Conservation (phyloP, 192 early-diverging fungal genomes). For the Coemansia sp. region DNA sequence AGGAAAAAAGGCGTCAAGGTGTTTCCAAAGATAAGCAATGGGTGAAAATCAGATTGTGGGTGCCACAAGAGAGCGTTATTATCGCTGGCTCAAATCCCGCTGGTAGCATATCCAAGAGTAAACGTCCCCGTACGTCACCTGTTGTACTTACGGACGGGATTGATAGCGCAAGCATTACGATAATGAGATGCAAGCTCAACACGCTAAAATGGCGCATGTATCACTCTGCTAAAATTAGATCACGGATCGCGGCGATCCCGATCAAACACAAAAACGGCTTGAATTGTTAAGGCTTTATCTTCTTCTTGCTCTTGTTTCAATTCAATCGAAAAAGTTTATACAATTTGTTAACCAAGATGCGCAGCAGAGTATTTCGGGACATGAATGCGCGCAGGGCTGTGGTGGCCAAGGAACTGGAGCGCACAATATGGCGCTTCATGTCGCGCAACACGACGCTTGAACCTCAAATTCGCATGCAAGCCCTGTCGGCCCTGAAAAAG, state of each 20-base stretch:
- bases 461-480: slow-evolving; percentile 72
- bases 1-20: background rate
- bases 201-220: too few species aligned
- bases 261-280: too few species aligned
- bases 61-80: background rate
- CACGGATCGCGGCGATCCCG: too few species aligned
- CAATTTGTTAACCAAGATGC: slow-evolving; percentile 21
- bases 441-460: slow-evolving; percentile 75
- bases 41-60: background rate
- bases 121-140: too few species aligned
- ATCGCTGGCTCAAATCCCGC: too few species aligned
- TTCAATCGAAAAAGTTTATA: background rate
- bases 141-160: too few species aligned
- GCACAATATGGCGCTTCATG: slow-evolving; percentile 74
- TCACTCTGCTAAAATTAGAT: too few species aligned
- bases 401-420: slow-evolving; percentile 65
- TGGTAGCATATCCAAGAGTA: too few species aligned
- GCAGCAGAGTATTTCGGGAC: slow-evolving; percentile 62
- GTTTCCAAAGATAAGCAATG: slow-evolving; percentile 1
- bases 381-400: slow-evolving; percentile 69
- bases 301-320: background rate
- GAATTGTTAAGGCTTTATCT: background rate
- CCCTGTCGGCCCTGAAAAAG: slow-evolving; percentile 69
- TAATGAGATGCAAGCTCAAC: too few species aligned
- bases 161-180: too few species aligned